These are phyloP conservation scores for Leucocoprinus sp. DNA, from an alignment of 768 basidiomycete species.

Conservation along the genomic window DNA sequence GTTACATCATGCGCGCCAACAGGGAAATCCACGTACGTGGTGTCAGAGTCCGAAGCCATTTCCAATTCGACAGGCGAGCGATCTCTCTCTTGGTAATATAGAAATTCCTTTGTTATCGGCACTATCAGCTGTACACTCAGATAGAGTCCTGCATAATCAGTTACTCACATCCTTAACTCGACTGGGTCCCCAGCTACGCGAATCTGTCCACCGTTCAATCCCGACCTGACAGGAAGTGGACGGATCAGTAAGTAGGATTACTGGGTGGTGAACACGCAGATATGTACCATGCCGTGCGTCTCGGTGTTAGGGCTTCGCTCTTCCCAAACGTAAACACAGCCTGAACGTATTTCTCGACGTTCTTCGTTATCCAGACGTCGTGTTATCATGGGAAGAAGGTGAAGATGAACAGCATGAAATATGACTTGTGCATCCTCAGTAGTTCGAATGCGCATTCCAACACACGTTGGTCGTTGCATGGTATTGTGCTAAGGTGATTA, in stretches of 20 bases:
- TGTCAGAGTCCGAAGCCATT: slow-evolving; percentile 40
- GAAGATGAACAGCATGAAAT: slow-evolving; percentile 61
- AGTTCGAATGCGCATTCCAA: slow-evolving; percentile 52
- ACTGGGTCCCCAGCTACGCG: slow-evolving; percentile 72
- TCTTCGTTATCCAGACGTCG: slow-evolving; percentile 73
- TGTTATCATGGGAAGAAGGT: slow-evolving; percentile 55
- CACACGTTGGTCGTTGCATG: slow-evolving; percentile 68
- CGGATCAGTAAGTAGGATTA: slow-evolving; percentile 8
- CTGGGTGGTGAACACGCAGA: background rate
- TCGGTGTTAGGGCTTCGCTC: slow-evolving; percentile 65
- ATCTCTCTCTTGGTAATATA: slow-evolving; percentile 67
- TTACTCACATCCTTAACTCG: slow-evolving; percentile 62
- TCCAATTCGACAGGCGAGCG: slow-evolving; percentile 40
- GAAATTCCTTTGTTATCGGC: slow-evolving; percentile 47
- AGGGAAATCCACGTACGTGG: slow-evolving; percentile 29
- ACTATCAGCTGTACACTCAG: background rate
- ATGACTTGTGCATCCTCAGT: slow-evolving; percentile 64
- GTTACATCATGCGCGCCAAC: background rate
- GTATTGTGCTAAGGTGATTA: background rate
- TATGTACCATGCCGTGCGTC: slow-evolving; percentile 48
- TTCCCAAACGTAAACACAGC: slow-evolving; percentile 79
- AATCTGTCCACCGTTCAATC: slow-evolving; percentile 80
- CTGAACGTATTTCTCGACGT: slow-evolving; percentile 58
- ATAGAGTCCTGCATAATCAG: background rate
- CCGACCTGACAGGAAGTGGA: slow-evolving; percentile 39